phyloP scores from a whole-genome alignment of 441 rosid genomes.

The Arabidopsis hybrid region DNA sequence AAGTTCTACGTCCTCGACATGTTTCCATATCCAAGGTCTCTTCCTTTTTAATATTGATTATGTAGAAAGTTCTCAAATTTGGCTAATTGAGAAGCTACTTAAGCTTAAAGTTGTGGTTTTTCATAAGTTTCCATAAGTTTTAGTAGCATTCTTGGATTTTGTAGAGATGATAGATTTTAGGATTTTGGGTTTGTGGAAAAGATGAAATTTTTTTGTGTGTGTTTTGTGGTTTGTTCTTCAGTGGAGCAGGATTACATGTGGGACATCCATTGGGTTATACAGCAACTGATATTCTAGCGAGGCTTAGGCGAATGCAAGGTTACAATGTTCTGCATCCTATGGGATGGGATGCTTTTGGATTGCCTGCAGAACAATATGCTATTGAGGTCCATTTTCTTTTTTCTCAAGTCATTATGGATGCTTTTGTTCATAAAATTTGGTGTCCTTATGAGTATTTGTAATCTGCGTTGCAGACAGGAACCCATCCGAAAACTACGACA shows the following conservation, averaged over 20 bases:
- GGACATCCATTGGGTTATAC: slow-evolving; percentile 98
- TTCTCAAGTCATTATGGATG: slow-evolving; percentile 15
- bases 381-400: slow-evolving; percentile 63
- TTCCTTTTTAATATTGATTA: not conserved
- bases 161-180: not conserved
- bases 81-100: slow-evolving; percentile 6
- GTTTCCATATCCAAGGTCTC: slow-evolving; percentile 99
- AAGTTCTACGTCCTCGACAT: slow-evolving; percentile 98
- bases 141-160: not conserved
- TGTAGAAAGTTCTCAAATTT: slow-evolving; percentile 17
- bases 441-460: slow-evolving; percentile 24
- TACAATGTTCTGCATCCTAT: slow-evolving; percentile 94
- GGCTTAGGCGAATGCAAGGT: slow-evolving; percentile 93
- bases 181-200: slow-evolving; percentile 22
- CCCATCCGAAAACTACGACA: slow-evolving; percentile 93
- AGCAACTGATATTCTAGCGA: slow-evolving; percentile 91
- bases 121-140: not conserved
- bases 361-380: slow-evolving; percentile 98
- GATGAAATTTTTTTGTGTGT: slow-evolving; percentile 2
- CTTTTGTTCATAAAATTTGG: not conserved
- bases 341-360: slow-evolving; percentile 99
- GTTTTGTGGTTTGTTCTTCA: slow-evolving; percentile 46
- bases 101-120: slow-evolving; percentile 11
- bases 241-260: slow-evolving; percentile 98
- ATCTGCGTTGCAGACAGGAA: slow-evolving; percentile 76